Conservation (phyloP, 1,284 basidiomycete genomes). For the Puccinia horiana region DNA sequence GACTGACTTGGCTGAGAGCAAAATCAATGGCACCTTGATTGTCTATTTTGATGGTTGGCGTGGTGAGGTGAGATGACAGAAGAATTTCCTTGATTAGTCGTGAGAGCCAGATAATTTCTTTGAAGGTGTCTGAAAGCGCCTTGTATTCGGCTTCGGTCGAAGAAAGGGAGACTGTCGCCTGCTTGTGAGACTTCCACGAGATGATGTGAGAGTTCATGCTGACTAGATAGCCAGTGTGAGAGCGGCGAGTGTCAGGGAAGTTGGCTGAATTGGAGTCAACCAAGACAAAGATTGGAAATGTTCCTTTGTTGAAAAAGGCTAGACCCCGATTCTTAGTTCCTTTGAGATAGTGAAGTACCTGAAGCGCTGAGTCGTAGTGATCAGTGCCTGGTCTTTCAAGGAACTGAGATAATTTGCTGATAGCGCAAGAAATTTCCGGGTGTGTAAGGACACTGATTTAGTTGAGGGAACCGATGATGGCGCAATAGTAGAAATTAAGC, state of each 20-base stretch:
- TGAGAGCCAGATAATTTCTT: too few relatives aligned
- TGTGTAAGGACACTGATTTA: background rate
- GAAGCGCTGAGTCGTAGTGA: too few relatives aligned
- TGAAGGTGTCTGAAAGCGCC: too few relatives aligned
- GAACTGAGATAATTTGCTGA: background rate
- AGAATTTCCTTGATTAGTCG: too few relatives aligned
- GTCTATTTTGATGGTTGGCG: too few relatives aligned
- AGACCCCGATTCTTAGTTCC: background rate
- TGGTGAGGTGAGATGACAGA: too few relatives aligned
- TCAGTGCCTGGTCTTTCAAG: background rate
- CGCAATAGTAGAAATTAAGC: background rate
- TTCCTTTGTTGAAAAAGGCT: background rate
- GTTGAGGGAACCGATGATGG: background rate
- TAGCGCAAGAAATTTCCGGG: background rate
- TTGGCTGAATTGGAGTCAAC: constrained; percentile 50
- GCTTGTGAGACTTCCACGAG: constrained; percentile 25
- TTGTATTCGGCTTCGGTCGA: too few relatives aligned
- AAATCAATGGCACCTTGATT: too few relatives aligned
- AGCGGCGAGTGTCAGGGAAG: constrained; percentile 17
- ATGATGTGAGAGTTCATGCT: constrained; percentile 19
- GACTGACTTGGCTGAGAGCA: too few relatives aligned
- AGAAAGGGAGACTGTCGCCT: constrained; percentile 34
- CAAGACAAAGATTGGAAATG: background rate
- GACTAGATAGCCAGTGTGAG: constrained; percentile 42
- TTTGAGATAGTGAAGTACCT: constrained; percentile 5